Base-by-base conservation (phyloP, 2,329 filamentous ascomycete genomes). In the Bertia moriformis region DNA sequence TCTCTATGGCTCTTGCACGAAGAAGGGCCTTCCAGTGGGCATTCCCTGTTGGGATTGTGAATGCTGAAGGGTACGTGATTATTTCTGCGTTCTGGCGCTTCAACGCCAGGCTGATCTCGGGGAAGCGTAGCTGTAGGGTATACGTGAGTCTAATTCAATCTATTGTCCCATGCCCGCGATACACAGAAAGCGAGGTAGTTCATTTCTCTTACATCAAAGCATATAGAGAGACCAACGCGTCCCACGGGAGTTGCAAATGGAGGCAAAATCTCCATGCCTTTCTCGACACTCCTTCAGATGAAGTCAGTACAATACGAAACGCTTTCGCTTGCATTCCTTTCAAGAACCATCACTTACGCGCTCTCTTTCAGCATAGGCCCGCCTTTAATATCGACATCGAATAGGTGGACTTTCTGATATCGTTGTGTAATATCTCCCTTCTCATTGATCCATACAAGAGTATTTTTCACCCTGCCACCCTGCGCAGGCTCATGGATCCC, bases 331-430 rank as follows among this genome's bases (percentile, higher is more conserved):
- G 19, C 19, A n/a, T 36, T 5, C 5, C 12, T 17, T 17, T 18
- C 17, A 36, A 4, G 14, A 36, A n/a, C 5, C 14, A n/a, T n/a
- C 58, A 40, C 45, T 63, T 59, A 66, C 60, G 32, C 15, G 51
- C 72, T 78, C 53, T 84, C 79, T 46, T 68, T 73, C 45, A 83
- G 54, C 0, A 64, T 56, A 0, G 76, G 74, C 0, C 73, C 73
- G 18, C 62, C 61, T 40, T 67, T 60, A 42, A 76, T 70, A 32
- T 68, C 67, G 42, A 77, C 70, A 55, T 95, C 86, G 59, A 96
- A 95, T 13, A 95, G 69, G 55, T 95, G 88, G 20, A 94, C 62
- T 57, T 96, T 96, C 56, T 93, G 82, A 60, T 95, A 95, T 15
- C 67, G 62, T 13, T 78, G 66, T 1, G 60, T 57, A 19, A 83